phyloP scores from a whole-genome alignment of 768 basidiomycete genomes.

The Naganishia kalamii region DNA sequence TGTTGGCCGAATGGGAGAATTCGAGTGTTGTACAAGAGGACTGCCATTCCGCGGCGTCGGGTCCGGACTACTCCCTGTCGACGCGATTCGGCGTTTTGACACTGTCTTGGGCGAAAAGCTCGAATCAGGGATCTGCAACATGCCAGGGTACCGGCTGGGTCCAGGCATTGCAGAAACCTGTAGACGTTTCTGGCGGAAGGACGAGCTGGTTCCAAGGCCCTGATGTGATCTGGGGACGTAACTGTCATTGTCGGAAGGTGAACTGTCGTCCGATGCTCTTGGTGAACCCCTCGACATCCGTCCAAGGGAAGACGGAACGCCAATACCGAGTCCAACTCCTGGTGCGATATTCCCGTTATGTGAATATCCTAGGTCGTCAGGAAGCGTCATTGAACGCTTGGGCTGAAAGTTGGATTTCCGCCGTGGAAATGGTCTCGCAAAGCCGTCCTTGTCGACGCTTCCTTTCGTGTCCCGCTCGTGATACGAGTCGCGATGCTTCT shows the following conservation, averaged over 20 bases:
- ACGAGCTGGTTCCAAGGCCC: neutral
- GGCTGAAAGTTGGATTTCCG: neutral
- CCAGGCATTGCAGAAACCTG: neutral
- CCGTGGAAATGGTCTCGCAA: neutral
- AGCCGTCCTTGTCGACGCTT: neutral
- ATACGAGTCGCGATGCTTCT: neutral
- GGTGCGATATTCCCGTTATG: neutral
- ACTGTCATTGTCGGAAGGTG: neutral
- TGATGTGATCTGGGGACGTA: neutral
- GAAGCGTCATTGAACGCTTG: conserved; percentile 6
- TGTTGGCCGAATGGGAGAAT: neutral
- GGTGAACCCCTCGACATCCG: neutral
- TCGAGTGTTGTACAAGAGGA: neutral
- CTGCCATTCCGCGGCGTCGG: neutral
- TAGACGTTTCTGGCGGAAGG: neutral
- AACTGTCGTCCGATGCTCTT: neutral
- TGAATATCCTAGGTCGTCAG: neutral
- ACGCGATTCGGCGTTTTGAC: neutral
- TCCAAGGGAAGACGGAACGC: no score
- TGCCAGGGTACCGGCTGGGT: conserved; percentile 3
- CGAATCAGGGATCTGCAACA: neutral
- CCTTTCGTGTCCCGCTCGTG: neutral
- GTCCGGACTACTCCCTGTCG: conserved; percentile 2
- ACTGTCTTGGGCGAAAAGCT: neutral
- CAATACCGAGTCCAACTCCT: neutral